phyloP scores from a whole-genome alignment of 2,329 filamentous ascomycete genomes.

The Ceratocystiopsis sp. region DNA sequence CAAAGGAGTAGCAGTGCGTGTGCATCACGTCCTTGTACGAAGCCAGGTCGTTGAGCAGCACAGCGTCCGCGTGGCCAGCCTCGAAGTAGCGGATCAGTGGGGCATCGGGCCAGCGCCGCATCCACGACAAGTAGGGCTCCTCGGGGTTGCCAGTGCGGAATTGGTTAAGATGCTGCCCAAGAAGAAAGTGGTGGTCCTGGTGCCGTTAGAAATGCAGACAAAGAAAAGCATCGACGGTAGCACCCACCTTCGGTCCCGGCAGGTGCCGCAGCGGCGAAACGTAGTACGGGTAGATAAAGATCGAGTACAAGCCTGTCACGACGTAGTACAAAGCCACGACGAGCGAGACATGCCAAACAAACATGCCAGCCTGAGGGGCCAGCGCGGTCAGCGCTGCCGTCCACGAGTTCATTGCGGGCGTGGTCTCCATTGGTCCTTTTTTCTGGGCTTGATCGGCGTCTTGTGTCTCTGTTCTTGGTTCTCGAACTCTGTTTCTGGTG shows the following conservation, averaged over 20 bases:
- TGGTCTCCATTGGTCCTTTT: no score
- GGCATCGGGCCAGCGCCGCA: constrained; percentile 5
- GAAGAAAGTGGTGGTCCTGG: constrained; percentile 6
- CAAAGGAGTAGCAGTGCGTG: constrained; percentile 21
- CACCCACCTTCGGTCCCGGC: background rate
- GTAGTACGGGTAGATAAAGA: constrained; percentile 1
- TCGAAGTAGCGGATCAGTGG: constrained; percentile 22
- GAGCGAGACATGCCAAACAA: no score
- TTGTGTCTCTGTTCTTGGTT: no score
- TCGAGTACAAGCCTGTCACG: no score
- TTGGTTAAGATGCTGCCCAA: constrained; percentile 6
- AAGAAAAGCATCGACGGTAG: background rate
- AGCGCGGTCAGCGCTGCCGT: no score
- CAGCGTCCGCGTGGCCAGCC: constrained; percentile 18
- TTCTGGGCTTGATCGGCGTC: no score
- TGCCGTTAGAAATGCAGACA: background rate
- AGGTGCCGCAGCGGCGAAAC: constrained; percentile 3
- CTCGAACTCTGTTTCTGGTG: no score
- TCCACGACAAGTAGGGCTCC: constrained; percentile 6
- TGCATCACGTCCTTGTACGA: constrained; percentile 22
- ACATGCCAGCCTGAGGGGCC: no score
- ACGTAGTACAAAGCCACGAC: no score
- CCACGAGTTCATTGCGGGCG: no score
- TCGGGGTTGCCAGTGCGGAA: constrained; percentile 3
- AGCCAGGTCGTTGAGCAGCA: constrained; percentile 20